Evolutionary conservation across 2,329 filamentous ascomycete genomes (phyloP), one percentile per base, ranked within the genome.

Genomic region (Daldinia sp.): DNA sequence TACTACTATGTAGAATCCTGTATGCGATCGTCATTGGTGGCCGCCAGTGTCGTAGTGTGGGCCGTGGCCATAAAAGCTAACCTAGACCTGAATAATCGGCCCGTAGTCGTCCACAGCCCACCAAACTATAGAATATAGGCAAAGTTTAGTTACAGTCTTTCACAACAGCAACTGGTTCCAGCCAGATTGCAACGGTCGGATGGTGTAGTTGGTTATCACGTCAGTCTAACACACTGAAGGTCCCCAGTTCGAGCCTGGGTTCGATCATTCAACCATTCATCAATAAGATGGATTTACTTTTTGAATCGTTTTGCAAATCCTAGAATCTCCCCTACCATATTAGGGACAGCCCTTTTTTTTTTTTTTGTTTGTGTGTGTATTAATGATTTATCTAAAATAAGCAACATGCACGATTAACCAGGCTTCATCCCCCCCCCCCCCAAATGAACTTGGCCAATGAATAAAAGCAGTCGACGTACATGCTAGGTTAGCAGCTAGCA

Each of bases 151-250:
- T 2, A 2, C 8, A 5, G 29, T 8, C 21, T 19, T 1, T 35
- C 47, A 47, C 43, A 57, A 29, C 34, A 23, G 8, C 32, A 13
- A 9, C 25, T 25, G n/a, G 23, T 50, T 21, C 39, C 19, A 41
- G 23, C 13, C 23, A 43, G 17, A 15, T 17, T 8, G 27, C 4
- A 50, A 39, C 2, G 69, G 70, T 72, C 66, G 70, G 80, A 61
- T 76, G 74, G 74, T 75, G 75, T 77, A 71, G 78, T 80, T 80
- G 78, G 78, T 80, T 79, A 80, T 80, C 78, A 80, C 79, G 75
- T 80, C 77, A 79, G 78, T 80, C 77, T 80, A 81, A 81, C 77
- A 76, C 73, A 76, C 74, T 76, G 72, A 76, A 76, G 74, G 74
- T 76, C 73, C 70, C 71, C 72, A 71, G 73, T 75, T 75, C 73